Evolutionary conservation across 2,329 filamentous ascomycete species (phyloP), one percentile per base, ranked within the genome.

Genomic region (Xylariales sp.): DNA sequence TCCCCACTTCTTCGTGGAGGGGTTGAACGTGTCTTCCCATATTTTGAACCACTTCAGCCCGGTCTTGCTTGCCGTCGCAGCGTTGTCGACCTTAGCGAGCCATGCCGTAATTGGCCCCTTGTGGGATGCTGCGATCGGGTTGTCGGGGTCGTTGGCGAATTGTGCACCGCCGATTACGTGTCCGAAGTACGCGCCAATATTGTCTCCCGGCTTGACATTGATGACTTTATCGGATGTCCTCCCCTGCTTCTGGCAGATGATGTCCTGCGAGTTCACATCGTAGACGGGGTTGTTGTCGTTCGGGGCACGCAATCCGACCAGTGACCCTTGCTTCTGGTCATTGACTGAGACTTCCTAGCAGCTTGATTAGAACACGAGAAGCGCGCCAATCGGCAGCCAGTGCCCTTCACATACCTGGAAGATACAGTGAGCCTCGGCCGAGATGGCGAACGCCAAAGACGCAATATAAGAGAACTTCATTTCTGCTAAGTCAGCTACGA

Each of bases 21-120:
- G 75, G 73, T 84, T 78, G 71, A 83, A 82, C 5, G 81, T 82
- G 69, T 86, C 83, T 68, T 85, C 81, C 76, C 81, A 84, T 72
- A 88, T 81, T 80, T 87, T 88, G 80, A 87, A 87, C 85, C 84
- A 87, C 62, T 80, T 78, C 18, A 82, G 78, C 3, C 82, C 81
- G 3, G 72, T 77, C 70, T 79, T 77, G 64, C 76, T 76, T 8
- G 83, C 79, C 1, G 80, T 79, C 6, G 82, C 81, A 5, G 85
- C 85, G 70, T 86, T 82, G 72, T 82, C 79, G 3, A 88, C 85
- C 75, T 86, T 85, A 53, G 84, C 82, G 30, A 87, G 79, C 77
- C 86, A 87, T 1, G 83, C 82, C 55, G 85, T 83, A 48, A 87
- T 79, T 1, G 86, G 86, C 0, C 85, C 85, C 75, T 86, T 86